Evolutionary conservation across 768 basidiomycete genomes (phyloP), one percentile per base, ranked within the genome.

Genomic region (Pleurotus giganteus): DNA sequence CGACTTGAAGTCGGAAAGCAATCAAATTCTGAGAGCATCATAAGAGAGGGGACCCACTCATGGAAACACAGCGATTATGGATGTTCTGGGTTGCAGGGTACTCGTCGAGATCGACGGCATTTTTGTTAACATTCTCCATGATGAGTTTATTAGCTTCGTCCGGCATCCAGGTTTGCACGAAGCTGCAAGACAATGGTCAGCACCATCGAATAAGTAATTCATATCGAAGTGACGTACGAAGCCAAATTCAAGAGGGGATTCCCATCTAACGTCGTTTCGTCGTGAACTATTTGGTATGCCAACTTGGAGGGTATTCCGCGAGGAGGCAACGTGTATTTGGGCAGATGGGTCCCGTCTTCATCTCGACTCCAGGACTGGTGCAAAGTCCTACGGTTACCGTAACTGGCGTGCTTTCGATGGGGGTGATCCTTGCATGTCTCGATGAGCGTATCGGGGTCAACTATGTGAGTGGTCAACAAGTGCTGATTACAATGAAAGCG

Each of bases 21-120:
- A 26, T 2, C 9, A 47, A 43, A 23, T 31, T 17, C 39, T 21
- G 19, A 29, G n/a, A n/a, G 17, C 24, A 56, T 27, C 21, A n/a
- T 21, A 44, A 15, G 13, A 34, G 47, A 6, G 41, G 6, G 29
- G 29, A 66, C 76, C 47, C 56, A 77, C 78, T 63, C 80, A 84
- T 84, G 21, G 78, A 82, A 21, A 81, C 67, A 60, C 77, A 79
- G 27, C 81, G 75, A 36, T 78, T 76, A 61, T 83, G 80, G 56
- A 85, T 78, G 37, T 74, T 69, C 12, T 73, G 71, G 6, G 80
- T 74, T 0, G 80, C 79, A 2, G 84, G 84, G 62, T 87, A 86
- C 64, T 86, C 85, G 62, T 85, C 84, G n/a, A 78, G 70, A 68
- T 86, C 85, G 28, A 85, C 82, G 17, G 82, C 73, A 62, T 86